phyloP scores from a whole-genome alignment of 345 rosid genomes.

The Nephelium lappaceum region DNA sequence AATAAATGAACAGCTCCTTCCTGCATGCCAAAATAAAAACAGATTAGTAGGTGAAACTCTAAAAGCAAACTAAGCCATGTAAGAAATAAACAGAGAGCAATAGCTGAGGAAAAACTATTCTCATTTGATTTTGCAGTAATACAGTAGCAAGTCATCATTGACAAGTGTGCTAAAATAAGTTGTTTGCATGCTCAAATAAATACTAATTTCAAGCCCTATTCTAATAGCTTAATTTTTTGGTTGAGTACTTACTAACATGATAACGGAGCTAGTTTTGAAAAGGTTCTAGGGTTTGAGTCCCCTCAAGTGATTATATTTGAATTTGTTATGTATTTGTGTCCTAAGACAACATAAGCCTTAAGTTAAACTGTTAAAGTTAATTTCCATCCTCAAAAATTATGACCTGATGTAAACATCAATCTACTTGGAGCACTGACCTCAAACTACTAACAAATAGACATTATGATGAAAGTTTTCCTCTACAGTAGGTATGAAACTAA shows the following conservation, averaged over 20 bases:
- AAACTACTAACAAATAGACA: not conserved
- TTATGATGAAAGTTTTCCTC: not conserved
- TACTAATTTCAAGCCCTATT: not conserved
- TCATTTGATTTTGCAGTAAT: not conserved
- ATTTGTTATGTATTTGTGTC: too few species aligned
- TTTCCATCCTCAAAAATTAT: too few species aligned
- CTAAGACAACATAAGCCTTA: too few species aligned
- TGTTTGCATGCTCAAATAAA: not conserved
- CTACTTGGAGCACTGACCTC: not conserved
- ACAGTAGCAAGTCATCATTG: not conserved
- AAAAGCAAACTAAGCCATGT: not conserved
- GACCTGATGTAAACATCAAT: not conserved
- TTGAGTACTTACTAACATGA: not conserved
- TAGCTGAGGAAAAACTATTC: not conserved
- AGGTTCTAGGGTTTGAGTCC: not conserved
- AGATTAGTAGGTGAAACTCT: constrained; percentile 16
- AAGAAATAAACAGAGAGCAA: constrained; percentile 1
- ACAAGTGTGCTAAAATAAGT: not conserved
- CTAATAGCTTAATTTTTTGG: not conserved
- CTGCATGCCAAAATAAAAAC: constrained; percentile 49
- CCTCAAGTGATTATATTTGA: not conserved
- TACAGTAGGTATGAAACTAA: not conserved
- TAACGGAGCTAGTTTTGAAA: not conserved
- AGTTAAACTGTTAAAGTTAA: too few species aligned
- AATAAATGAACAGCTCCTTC: constrained; percentile 60